Percentiles rank a stretch among this genome's conserved stretches.
Conservation (phyloP, 83 land plant species). For the Thuja plicata region DNA sequence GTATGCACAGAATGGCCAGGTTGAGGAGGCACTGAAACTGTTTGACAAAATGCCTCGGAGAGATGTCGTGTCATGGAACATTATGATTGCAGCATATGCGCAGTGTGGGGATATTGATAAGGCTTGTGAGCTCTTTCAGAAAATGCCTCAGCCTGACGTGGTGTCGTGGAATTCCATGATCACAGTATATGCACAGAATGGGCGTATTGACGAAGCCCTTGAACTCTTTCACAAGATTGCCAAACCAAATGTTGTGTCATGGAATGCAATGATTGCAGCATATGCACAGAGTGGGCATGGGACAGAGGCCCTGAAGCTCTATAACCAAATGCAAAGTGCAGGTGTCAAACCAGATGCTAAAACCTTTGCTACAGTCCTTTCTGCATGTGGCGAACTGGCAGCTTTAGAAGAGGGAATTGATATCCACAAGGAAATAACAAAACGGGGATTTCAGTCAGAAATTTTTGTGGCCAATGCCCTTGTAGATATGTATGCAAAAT, state of each 20-base stretch:
- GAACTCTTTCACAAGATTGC: constrained; percentile 28
- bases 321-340: constrained; percentile 38
- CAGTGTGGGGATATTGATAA: background rate
- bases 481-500: constrained; percentile 70
- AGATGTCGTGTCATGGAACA: constrained; percentile 1
- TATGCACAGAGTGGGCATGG: constrained; percentile 48
- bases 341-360: constrained; percentile 35
- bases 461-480: constrained; percentile 41
- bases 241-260: constrained; percentile 48
- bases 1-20: constrained; percentile 33
- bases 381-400: constrained; percentile 58
- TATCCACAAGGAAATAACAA: constrained; percentile 44
- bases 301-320: constrained; percentile 40
- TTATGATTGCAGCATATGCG: background rate
- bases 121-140: background rate
- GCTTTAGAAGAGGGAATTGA: constrained; percentile 39
- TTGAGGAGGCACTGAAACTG: constrained; percentile 23
- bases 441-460: constrained; percentile 28
- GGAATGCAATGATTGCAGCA: constrained; percentile 69
- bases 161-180: constrained; percentile 67
- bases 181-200: constrained; percentile 61
- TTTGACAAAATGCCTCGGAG: constrained; percentile 31
- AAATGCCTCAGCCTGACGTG: constrained; percentile 24
- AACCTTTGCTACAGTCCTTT: constrained; percentile 54
- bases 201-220: constrained; percentile 36